Conservation (phyloP, 306 rosid genomes). For the Arachis stenosperma region DNA sequence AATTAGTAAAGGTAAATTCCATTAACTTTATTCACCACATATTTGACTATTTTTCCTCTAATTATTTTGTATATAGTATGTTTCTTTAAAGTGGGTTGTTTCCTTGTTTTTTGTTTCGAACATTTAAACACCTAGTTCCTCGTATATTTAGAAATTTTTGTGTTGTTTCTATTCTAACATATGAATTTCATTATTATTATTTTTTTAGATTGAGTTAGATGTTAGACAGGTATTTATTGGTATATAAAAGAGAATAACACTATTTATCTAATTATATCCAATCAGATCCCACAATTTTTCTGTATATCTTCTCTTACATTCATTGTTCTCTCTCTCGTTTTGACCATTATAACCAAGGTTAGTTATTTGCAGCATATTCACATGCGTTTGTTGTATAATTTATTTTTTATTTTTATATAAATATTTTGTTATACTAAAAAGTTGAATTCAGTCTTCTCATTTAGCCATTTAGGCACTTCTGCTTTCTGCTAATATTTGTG, state of each 20-base stretch:
- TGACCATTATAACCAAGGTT: neutral
- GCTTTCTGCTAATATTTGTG: neutral
- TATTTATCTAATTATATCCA: too few species aligned
- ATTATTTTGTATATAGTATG: neutral
- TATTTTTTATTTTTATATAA: neutral
- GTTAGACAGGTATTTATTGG: too few species aligned
- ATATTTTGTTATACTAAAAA: neutral
- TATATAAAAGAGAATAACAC: too few species aligned
- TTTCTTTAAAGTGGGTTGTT: constrained; percentile 11
- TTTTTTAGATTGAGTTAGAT: too few species aligned
- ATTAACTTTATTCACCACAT: too few species aligned
- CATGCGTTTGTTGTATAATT: neutral
- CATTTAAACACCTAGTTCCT: too few species aligned
- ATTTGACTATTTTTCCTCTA: neutral
- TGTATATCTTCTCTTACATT: too few species aligned
- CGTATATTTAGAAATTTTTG: too few species aligned
- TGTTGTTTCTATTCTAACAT: too few species aligned
- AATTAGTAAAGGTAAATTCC: too few species aligned
- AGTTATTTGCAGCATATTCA: neutral
- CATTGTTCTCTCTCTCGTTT: neutral
- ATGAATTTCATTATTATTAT: too few species aligned
- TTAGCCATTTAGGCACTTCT: neutral
- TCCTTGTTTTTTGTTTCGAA: neutral
- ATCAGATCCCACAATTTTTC: too few species aligned
- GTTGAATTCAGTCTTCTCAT: neutral